phyloP scores from a whole-genome alignment of 768 basidiomycete genomes.

The Pleurotus ostreatus region DNA sequence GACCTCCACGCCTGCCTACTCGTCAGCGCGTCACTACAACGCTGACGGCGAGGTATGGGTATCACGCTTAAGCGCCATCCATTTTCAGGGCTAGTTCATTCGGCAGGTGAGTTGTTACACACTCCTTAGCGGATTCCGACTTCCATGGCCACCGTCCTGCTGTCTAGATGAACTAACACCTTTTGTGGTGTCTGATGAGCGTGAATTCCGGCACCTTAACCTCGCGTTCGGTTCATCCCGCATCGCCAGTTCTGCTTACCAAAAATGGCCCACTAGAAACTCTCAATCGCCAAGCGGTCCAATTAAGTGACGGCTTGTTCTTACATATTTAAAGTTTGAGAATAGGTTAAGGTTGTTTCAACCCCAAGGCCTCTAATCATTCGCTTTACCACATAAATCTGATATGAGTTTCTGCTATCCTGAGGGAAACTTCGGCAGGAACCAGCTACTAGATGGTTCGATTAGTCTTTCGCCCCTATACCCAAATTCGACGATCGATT shows the following conservation, averaged over 20 bases:
- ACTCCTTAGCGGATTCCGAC: no score
- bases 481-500: constrained; percentile 94
- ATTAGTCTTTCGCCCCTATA: constrained; percentile 97
- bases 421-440: constrained; percentile 87
- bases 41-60: no score
- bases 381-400: constrained; percentile 75
- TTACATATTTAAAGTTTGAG: constrained; percentile 85
- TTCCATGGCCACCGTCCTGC: no score
- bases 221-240: constrained; percentile 66
- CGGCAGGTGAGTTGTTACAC: no score
- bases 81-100: no score
- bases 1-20: no score
- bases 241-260: constrained; percentile 69
- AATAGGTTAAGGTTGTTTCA: constrained; percentile 84
- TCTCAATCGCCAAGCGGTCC: constrained; percentile 80
- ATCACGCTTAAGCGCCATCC: no score
- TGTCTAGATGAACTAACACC: no score
- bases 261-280: constrained; percentile 82
- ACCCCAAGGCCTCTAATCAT: constrained; percentile 91
- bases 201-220: constrained; percentile 79
- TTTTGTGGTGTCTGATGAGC: no score
- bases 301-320: constrained; percentile 80
- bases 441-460: constrained; percentile 93
- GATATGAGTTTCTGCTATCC: constrained; percentile 52
- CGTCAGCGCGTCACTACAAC: no score